Conservation (phyloP, 1,284 basidiomycete species). For the Ustilago lituana region DNA sequence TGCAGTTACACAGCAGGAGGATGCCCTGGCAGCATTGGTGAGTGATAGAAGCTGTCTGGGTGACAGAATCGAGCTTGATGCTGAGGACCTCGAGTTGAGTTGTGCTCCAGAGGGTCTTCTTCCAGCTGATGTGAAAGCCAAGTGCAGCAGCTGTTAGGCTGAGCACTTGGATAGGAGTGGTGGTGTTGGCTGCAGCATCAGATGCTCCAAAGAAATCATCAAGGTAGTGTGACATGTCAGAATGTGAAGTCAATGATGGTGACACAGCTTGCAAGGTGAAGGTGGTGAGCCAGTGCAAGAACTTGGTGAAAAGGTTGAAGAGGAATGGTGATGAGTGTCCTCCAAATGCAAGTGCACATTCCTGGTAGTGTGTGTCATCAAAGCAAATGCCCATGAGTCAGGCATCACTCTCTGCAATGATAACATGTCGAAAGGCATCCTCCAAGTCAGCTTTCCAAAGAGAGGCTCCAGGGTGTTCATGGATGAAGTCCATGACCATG, state of each 20-base stretch:
- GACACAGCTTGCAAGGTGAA: background rate
- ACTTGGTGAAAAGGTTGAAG: background rate
- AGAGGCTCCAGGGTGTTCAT: background rate
- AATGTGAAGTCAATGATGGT: background rate
- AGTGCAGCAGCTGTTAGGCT: background rate
- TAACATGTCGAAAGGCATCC: background rate
- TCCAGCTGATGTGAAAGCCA: background rate
- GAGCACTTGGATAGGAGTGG: background rate
- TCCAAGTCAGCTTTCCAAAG: background rate
- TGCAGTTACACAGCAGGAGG: too few relatives aligned
- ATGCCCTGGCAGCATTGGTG: too few relatives aligned
- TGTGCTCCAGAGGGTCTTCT: background rate
- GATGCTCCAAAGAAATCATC: background rate
- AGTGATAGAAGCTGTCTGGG: background rate
- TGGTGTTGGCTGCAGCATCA: background rate
- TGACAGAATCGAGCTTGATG: background rate
- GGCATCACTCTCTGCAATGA: background rate
- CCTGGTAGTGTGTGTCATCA: background rate
- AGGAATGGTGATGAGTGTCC: background rate
- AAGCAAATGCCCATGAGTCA: background rate
- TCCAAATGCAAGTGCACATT: background rate
- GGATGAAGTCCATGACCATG: background rate
- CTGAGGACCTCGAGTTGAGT: background rate
- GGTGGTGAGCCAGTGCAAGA: background rate
- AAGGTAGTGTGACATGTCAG: background rate